Conservation (phyloP, 768 basidiomycete species). For the Xerocomellus intermedius region DNA sequence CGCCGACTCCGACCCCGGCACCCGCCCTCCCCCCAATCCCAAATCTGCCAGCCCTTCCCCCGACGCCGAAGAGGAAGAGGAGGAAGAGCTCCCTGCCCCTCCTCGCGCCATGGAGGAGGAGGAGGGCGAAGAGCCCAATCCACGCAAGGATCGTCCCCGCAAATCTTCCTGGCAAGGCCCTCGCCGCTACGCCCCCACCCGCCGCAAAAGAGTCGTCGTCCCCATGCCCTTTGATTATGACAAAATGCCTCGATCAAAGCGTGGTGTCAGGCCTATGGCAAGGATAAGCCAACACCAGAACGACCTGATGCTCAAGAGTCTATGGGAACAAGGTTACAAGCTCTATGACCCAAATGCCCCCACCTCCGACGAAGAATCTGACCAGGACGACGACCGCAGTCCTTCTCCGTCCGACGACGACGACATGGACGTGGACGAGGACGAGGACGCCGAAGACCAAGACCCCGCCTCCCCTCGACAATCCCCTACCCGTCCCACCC, state of each 20-base stretch:
- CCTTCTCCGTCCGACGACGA: conserved; percentile 20
- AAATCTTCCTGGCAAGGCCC: background rate
- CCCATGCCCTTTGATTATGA: conserved; percentile 18
- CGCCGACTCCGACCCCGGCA: background rate
- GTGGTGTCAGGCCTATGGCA: background rate
- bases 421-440: conserved; percentile 33
- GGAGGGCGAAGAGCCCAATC: conserved; percentile 42
- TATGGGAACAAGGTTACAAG: conserved; percentile 20
- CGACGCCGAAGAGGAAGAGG: conserved; percentile 39
- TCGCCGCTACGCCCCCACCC: background rate
- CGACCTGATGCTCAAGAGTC: background rate
- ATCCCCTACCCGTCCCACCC: conserved; percentile 18
- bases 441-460: conserved; percentile 30
- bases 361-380: conserved; percentile 21
- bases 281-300: background rate
- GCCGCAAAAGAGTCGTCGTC: conserved; percentile 14
- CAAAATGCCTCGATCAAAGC: conserved; percentile 21
- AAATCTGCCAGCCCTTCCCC: conserved; percentile 18
- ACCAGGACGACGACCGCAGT: conserved; percentile 9
- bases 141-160: conserved; percentile 15
- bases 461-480: conserved; percentile 26
- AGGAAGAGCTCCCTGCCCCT: conserved; percentile 43
- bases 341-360: conserved; percentile 20
- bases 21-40: background rate
- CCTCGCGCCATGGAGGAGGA: conserved; percentile 64